A percentile compares a stretch with the other conserved stretches of the same genome.
Conservation (phyloP, 805 yeast genomes). For the Myxozyma neotropica region DNA sequence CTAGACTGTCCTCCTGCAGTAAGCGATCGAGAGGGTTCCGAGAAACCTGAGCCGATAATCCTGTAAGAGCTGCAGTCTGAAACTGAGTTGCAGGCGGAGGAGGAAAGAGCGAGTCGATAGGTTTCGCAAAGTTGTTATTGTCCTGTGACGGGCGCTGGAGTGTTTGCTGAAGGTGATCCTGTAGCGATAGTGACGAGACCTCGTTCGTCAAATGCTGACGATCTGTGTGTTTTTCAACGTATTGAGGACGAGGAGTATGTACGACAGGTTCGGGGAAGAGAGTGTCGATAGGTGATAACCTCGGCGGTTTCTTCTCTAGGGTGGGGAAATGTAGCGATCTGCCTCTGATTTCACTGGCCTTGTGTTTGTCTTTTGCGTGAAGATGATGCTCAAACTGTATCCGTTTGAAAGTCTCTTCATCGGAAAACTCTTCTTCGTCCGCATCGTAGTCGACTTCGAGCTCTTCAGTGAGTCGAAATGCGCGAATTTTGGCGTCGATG, state of each 20-base stretch:
- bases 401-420: too few relatives aligned
- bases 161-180: neutral
- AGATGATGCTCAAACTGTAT: too few relatives aligned
- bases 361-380: neutral
- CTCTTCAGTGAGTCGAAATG: neutral
- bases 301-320: neutral
- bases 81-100: neutral
- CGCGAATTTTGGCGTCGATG: slow-evolving; percentile 5
- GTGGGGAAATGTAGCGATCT: too few relatives aligned
- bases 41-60: neutral
- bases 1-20: neutral
- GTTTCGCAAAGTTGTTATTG: neutral
- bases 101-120: slow-evolving; percentile 9
- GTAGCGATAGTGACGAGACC: too few relatives aligned
- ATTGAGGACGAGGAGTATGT: neutral
- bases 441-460: slow-evolving; percentile 19
- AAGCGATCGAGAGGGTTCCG: neutral
- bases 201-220: neutral
- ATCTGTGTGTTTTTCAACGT: neutral
- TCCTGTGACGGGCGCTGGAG: neutral
- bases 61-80: too few relatives aligned
- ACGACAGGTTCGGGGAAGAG: slow-evolving; percentile 1
- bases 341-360: too few relatives aligned
- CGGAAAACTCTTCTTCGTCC: slow-evolving; percentile 7
- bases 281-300: slow-evolving; percentile 1